Conservation (phyloP, 768 basidiomycete species). For the Psilocybe tampanensis region DNA sequence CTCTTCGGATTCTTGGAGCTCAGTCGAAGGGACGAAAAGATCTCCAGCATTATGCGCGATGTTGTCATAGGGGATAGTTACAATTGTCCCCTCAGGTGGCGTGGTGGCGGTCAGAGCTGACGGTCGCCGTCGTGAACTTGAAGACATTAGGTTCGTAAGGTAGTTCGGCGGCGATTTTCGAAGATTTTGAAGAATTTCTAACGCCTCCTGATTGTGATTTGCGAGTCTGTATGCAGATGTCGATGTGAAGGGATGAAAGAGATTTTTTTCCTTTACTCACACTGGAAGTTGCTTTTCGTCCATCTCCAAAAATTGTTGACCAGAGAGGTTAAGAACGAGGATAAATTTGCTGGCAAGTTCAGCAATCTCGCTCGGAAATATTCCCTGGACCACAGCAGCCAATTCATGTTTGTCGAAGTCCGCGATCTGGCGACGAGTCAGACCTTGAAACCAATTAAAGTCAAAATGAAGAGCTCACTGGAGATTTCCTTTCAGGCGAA, state of each 20-base stretch:
- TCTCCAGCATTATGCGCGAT: background rate
- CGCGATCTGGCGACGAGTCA: background rate
- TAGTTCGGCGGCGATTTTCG: background rate
- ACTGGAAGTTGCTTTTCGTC: background rate
- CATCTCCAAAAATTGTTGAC: background rate
- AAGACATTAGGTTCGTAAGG: background rate
- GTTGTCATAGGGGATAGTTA: background rate
- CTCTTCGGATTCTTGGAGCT: background rate
- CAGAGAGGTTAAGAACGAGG: background rate
- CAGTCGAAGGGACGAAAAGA: background rate
- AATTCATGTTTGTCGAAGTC: background rate
- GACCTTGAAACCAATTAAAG: background rate
- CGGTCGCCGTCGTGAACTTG: background rate
- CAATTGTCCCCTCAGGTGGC: no score
- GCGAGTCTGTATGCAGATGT: background rate
- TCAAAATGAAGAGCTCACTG: background rate
- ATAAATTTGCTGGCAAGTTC: background rate
- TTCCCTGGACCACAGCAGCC: background rate
- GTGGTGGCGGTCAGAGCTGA: background rate
- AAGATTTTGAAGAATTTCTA: background rate
- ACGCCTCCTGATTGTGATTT: background rate
- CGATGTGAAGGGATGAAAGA: background rate
- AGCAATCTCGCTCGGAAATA: background rate
- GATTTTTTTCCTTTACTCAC: background rate
- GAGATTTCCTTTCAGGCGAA: background rate